Base-by-base conservation (phyloP, 2,329 filamentous ascomycete genomes). In the Paraconiothyrium sp. region DNA sequence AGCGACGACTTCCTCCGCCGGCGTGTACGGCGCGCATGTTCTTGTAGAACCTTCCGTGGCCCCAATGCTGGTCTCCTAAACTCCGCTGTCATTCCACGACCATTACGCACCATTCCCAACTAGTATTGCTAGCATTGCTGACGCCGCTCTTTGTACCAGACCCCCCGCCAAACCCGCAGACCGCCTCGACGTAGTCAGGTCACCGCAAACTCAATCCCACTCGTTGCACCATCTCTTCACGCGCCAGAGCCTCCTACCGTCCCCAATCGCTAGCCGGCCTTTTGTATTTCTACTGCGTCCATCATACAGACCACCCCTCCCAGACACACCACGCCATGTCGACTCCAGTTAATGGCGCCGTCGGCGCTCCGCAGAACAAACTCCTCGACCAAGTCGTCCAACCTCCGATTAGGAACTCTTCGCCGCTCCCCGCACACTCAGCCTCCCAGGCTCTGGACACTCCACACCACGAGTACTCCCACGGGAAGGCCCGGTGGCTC, bases 381-480 rank as follows among this genome's bases (percentile, higher is more conserved):
- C 80, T 86, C 64, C 81, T 89, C 52, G 85, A 88, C 57, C 81
- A 83, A 68, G 83, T 85, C 60, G 79, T 84, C 56, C 79, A 83
- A 43, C 81, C 82, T 9, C 84, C 83, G 39, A 79, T 82, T 73
- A 88, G 92, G 59, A 87, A 90, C 65, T 92, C 94, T 27, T 97
- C 94, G 58, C 93, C 93, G 27, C 92, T 96, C 76, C 93, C 94
- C 30, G 94, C 92, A 60, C 92, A 97, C 79, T 97, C 78, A 91
- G 87, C 70, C 85, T 94, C 24, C 90, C 91, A 14, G 84, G 86
- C 59, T 79, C 81, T 73, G 80, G 72, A 63, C 78, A 70, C 82
- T 85, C 75, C 80, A 85, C 77, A 86, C 89, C 79, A 41, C 88
- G 91, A 59, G 85, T 94, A 59, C 84, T 98, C 61, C 92, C 93